Conservation (phyloP, 352 stramenopile genomes). For the Pythium phragmitis region DNA sequence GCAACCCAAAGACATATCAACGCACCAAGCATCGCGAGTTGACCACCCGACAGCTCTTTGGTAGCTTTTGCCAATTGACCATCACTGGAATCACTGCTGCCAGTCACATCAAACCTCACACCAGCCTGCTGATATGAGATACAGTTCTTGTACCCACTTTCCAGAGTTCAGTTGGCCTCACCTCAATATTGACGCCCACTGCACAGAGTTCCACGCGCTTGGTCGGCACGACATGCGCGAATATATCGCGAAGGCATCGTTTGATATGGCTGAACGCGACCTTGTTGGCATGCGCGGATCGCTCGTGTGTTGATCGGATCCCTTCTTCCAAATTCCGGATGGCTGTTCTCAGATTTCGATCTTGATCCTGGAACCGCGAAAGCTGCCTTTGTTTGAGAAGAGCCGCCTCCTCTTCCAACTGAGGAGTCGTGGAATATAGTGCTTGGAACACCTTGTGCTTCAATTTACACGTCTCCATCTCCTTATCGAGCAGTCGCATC, state of each 20-base stretch:
- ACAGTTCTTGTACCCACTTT: not conserved
- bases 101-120: conserved; percentile 17
- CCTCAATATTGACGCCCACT: conserved; percentile 25
- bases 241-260: conserved; percentile 28
- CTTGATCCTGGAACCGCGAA: conserved; percentile 16
- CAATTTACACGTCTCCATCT: conserved; percentile 2
- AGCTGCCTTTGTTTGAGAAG: conserved; percentile 27
- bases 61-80: conserved; percentile 6
- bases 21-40: conserved; percentile 42
- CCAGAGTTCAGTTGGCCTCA: not conserved
- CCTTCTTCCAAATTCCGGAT: conserved; percentile 28
- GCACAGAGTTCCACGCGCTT: conserved; percentile 23
- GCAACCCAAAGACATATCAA: not conserved
- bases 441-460: conserved; percentile 19
- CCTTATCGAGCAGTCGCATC: not conserved
- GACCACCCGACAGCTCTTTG: conserved; percentile 39
- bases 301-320: conserved; percentile 27
- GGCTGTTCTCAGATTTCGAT: conserved; percentile 16
- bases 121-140: conserved; percentile 10
- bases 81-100: not conserved
- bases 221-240: conserved; percentile 26
- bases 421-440: not conserved
- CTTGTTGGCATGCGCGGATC: conserved; percentile 28
- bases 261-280: conserved; percentile 25
- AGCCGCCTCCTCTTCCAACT: conserved; percentile 15